These are phyloP conservation scores for Coemansia biformis DNA, from an alignment of 192 early-diverging fungal genomes.

Conservation along the genomic window DNA sequence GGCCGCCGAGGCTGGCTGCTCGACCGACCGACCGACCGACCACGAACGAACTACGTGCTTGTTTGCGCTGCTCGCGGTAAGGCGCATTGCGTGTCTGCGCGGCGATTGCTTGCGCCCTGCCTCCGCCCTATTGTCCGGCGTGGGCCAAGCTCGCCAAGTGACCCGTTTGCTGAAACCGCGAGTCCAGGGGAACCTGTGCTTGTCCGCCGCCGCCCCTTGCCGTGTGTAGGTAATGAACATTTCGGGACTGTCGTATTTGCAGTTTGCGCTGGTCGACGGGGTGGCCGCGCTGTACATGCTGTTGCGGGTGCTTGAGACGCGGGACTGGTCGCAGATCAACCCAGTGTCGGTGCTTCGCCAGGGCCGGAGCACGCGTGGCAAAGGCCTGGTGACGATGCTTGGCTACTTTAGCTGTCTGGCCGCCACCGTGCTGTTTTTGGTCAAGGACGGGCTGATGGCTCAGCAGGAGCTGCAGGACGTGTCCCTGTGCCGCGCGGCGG, in stretches of 20 bases:
- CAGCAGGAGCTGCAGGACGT: slow-evolving; percentile 44
- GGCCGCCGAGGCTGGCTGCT: too few relatives aligned
- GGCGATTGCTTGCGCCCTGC: too few relatives aligned
- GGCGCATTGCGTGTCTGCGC: too few relatives aligned
- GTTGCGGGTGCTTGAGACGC: slow-evolving; percentile 24
- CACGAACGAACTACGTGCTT: too few relatives aligned
- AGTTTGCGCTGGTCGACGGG: slow-evolving; percentile 45
- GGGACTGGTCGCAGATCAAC: slow-evolving; percentile 33
- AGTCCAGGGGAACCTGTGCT: too few relatives aligned
- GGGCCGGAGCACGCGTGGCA: slow-evolving; percentile 16
- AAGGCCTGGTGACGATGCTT: slow-evolving; percentile 14
- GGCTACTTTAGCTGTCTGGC: slow-evolving; percentile 32
- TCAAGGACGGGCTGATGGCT: slow-evolving; percentile 44
- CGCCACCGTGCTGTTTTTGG: slow-evolving; percentile 26
- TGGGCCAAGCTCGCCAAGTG: too few relatives aligned
- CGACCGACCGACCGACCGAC: too few relatives aligned
- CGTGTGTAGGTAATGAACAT: slow-evolving; percentile 24
- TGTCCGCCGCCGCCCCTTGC: too few relatives aligned
- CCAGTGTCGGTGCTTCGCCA: slow-evolving; percentile 23
- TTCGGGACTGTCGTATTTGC: slow-evolving; percentile 46
- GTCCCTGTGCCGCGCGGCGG: slow-evolving; percentile 23
- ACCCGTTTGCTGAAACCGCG: too few relatives aligned
- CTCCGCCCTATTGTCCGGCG: too few relatives aligned
- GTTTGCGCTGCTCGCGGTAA: too few relatives aligned
- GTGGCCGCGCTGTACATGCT: slow-evolving; percentile 33